Evolutionary conservation across 441 rosid species (phyloP).

Genomic region (Populus hybrid): DNA sequence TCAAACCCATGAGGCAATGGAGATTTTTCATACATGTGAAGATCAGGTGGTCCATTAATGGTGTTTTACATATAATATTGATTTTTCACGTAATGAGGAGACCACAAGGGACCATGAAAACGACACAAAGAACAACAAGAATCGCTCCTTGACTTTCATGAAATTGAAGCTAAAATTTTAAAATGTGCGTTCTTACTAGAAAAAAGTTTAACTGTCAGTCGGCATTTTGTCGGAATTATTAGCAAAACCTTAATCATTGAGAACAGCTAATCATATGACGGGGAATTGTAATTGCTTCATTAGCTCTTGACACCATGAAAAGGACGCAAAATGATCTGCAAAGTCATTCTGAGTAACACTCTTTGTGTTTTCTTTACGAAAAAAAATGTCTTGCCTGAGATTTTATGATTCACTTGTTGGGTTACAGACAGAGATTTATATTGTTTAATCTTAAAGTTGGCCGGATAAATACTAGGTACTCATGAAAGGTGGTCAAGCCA

Average conservation of each 20-base stretch:
- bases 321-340: background rate
- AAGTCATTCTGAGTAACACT: background rate
- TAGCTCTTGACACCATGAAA: slow-evolving; percentile 16
- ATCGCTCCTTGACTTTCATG: background rate
- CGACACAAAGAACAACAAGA: background rate
- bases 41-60: no score
- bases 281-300: background rate
- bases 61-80: background rate
- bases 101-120: background rate
- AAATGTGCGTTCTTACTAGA: background rate
- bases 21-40: no score
- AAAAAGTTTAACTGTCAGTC: background rate
- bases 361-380: background rate
- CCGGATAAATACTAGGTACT: background rate
- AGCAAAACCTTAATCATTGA: no score
- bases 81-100: background rate
- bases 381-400: background rate
- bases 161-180: no score
- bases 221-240: background rate
- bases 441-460: background rate
- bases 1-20: background rate
- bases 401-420: background rate
- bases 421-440: background rate
- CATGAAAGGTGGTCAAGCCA: no score
- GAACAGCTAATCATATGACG: background rate